A percentile compares a stretch with the other conserved stretches of the same genome.
Evolutionary conservation across 1,284 basidiomycete genomes (phyloP).

Genomic region (Malassezia nana): DNA sequence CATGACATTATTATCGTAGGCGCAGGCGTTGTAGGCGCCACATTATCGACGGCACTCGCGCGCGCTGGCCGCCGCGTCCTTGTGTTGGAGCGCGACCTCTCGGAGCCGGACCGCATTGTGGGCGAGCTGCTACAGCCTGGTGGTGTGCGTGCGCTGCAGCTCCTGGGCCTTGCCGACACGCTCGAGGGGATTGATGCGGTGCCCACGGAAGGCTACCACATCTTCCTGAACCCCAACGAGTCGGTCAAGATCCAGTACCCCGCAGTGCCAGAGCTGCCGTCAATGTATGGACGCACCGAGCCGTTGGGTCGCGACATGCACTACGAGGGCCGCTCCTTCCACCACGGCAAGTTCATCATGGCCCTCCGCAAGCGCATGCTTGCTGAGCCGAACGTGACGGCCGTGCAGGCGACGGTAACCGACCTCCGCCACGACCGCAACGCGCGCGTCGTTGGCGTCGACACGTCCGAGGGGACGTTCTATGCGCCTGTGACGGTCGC

Average conservation of each 20-base stretch:
- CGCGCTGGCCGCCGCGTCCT: conserved; percentile 52
- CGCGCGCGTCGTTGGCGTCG: conserved; percentile 28
- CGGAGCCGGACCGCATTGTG: conserved; percentile 89
- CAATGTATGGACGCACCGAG: conserved; percentile 18
- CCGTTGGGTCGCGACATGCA: conserved; percentile 41
- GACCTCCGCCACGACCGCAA: conserved; percentile 29
- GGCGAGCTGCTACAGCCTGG: conserved; percentile 94
- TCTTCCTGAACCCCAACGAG: conserved; percentile 56
- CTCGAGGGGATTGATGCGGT: conserved; percentile 81
- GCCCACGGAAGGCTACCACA: conserved; percentile 75
- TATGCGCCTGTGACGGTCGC: conserved; percentile 72
- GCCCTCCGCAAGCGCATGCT: conserved; percentile 62
- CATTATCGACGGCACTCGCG: conserved; percentile 39
- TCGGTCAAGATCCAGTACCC: conserved; percentile 83
- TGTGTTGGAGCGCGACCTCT: conserved; percentile 58
- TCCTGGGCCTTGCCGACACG: conserved; percentile 63
- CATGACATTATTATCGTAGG: conserved; percentile 42
- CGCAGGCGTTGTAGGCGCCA: conserved; percentile 43
- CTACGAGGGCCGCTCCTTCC: conserved; percentile 66
- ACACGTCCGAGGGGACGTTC: conserved; percentile 37
- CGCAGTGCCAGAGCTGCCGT: conserved; percentile 35
- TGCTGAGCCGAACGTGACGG: conserved; percentile 34
- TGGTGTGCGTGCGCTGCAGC: conserved; percentile 66
- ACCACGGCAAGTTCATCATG: conserved; percentile 88
- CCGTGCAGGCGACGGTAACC: conserved; percentile 33